These are phyloP conservation scores for Saccharomyces jurei DNA, from an alignment of 805 yeast genomes.

Conservation along the genomic window DNA sequence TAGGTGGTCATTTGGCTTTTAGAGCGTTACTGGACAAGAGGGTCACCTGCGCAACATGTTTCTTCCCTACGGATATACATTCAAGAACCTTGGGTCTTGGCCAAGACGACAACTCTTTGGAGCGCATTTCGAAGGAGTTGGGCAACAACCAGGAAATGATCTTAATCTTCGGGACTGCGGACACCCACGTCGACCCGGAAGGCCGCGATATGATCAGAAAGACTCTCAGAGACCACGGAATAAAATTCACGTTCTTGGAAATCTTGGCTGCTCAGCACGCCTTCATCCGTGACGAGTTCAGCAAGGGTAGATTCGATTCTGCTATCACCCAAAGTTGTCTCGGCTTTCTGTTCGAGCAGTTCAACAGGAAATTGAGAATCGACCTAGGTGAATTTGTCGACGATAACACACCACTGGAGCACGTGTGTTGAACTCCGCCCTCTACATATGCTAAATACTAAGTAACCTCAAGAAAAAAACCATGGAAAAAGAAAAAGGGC, in stretches of 20 bases:
- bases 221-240: constrained; percentile 48
- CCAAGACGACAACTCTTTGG: constrained; percentile 55
- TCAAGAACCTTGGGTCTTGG: constrained; percentile 58
- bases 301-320: constrained; percentile 79
- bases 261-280: constrained; percentile 78
- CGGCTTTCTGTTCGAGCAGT: constrained; percentile 61
- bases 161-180: constrained; percentile 69
- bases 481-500: not conserved
- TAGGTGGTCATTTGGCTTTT: constrained; percentile 77
- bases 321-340: constrained; percentile 61
- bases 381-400: constrained; percentile 62
- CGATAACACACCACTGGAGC: constrained; percentile 42
- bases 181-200: constrained; percentile 70
- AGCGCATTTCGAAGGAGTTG: constrained; percentile 42
- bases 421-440: constrained; percentile 44
- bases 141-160: constrained; percentile 49
- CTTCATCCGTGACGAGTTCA: constrained; percentile 66
- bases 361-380: constrained; percentile 56
- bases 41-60: constrained; percentile 61
- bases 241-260: constrained; percentile 64
- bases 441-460: not conserved
- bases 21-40: constrained; percentile 54
- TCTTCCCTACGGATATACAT: constrained; percentile 78
- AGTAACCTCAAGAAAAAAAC: not conserved
- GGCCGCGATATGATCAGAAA: constrained; percentile 68